Evolutionary conservation across 2,329 filamentous ascomycete genomes (phyloP), one percentile per base, ranked within the genome.

Genomic region (Xylaria polymorpha): DNA sequence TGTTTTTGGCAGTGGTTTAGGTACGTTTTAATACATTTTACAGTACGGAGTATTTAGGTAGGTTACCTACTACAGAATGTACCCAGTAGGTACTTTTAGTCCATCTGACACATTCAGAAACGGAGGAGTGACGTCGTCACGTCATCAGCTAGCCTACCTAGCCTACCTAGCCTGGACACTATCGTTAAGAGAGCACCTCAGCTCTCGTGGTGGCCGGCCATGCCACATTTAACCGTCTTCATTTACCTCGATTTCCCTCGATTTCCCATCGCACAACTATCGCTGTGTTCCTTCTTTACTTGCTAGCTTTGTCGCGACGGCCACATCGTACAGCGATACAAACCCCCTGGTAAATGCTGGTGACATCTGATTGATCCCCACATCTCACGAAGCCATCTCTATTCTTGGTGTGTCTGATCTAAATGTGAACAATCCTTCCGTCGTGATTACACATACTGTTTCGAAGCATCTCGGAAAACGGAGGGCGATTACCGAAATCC

Each of bases 101-200:
- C n/a, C 59, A 60, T 53, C 51, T 57, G 43, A 64, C 61, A 57
- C n/a, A 56, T 20, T 29, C 9, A n/a, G 41, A 14, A 46, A 46
- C 41, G 9, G 41, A 29, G 39, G n/a, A 46, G 22, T 61, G 43
- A 53, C 58, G 56, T 53, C 56, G 56, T 66, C 66, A 66, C 69
- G 61, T 68, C 46, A 71, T 66, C 63, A 15, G 41, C 32, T 41
- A 37, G 9, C 39, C 58, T 20, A 57, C 22, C 14, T 46, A 59
- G 22, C 37, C 58, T 20, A 57, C 22, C 14, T 46, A 59, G 22
- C 37, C n/a, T 20, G 20, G 56, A 29, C 22, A 53, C 50, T 22
- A 63, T 53, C 15, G 39, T 56, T 20, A 55, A 55, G 14, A 20
- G 14, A 51, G 46, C 35, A 43, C 32, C 59, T 64, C n/a, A 44